Evolutionary conservation across 2,329 filamentous ascomycete genomes (phyloP).

Genomic region (Samsoniella hepiali): DNA sequence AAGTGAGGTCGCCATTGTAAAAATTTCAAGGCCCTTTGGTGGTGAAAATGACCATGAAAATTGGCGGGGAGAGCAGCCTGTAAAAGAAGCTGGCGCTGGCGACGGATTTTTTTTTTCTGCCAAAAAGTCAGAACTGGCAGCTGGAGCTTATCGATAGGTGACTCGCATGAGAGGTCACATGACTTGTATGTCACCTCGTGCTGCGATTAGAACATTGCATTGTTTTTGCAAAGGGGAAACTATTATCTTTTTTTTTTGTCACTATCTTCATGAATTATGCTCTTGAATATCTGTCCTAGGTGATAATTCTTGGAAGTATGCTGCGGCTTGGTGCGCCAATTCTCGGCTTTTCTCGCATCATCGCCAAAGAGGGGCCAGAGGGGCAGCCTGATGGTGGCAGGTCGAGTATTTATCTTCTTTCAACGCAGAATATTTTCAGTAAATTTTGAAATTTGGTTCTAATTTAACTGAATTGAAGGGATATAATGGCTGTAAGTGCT

Average conservation of each 20-base stretch:
- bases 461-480: background rate
- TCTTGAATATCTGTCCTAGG: background rate
- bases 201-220: background rate
- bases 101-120: constrained; percentile 16
- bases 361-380: constrained; percentile 4
- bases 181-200: background rate
- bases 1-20: constrained; percentile 74
- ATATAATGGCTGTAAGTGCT: constrained; percentile 25
- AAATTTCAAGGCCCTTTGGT: constrained; percentile 4
- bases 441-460: background rate
- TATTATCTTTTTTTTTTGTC: background rate
- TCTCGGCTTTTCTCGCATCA: background rate
- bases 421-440: background rate
- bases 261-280: too few relatives aligned
- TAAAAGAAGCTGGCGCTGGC: background rate
- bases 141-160: constrained; percentile 15
- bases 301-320: background rate
- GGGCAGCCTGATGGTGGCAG: background rate
- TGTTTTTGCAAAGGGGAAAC: background rate
- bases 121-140: background rate
- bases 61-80: constrained; percentile 11
- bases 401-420: background rate
- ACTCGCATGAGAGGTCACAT: constrained; percentile 1
- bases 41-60: background rate
- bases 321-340: background rate